These are phyloP conservation scores for Aspergillus leporis DNA, from an alignment of 495 filamentous ascomycete genomes.

Conservation along the genomic window DNA sequence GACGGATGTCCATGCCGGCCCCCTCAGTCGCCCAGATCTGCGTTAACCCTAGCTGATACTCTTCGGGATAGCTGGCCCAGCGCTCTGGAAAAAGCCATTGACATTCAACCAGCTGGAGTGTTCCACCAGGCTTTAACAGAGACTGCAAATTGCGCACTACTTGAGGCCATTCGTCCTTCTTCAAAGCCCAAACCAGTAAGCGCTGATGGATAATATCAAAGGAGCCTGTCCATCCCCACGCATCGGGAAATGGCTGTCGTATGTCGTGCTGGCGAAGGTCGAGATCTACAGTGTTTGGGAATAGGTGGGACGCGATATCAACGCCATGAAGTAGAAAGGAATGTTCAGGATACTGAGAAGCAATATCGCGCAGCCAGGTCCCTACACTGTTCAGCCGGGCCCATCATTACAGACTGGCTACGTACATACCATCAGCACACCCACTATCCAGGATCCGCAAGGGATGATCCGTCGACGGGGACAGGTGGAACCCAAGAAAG, in stretches of 20 bases:
- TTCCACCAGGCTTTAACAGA: conserved; percentile 8
- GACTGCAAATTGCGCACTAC: conserved; percentile 5
- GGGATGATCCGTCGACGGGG: neutral
- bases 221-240: conserved; percentile 6
- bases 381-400: neutral
- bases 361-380: conserved; percentile 4
- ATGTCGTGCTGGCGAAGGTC: conserved; percentile 14
- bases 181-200: conserved; percentile 12
- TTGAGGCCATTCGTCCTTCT: conserved; percentile 7
- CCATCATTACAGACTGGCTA: neutral
- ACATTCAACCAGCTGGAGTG: conserved; percentile 12
- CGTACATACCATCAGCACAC: conserved; percentile 8
- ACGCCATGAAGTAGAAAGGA: conserved; percentile 3
- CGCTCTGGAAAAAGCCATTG: conserved; percentile 10
- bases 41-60: conserved; percentile 2
- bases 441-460: conserved; percentile 11
- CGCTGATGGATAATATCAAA: conserved; percentile 16
- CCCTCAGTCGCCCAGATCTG: conserved; percentile 11
- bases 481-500: neutral
- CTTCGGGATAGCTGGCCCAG: neutral
- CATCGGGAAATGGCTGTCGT: conserved; percentile 8
- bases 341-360: conserved; percentile 1
- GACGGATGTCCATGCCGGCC: conserved; percentile 11
- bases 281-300: neutral
- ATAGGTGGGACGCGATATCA: conserved; percentile 9